Evolutionary conservation across 805 yeast genomes (phyloP), one percentile per base, ranked within the genome.

Genomic region (Myxozyma vanderwaltii): DNA sequence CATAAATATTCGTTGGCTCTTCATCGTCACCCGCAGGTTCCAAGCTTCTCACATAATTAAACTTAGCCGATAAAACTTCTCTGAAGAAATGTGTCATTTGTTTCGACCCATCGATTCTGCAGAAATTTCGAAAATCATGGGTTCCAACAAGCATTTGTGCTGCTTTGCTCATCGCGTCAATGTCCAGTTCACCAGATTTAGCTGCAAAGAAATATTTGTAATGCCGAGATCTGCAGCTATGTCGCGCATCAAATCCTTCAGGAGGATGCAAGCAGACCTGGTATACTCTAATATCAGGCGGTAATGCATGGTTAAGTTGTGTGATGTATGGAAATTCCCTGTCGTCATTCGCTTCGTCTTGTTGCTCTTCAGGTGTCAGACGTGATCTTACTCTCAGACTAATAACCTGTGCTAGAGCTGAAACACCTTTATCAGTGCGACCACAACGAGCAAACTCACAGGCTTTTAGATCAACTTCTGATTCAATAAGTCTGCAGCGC

Each of bases 391-490:
- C 85, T 15, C 77, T 74, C 39, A 94, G 74, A 0, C 96, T 86
- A 4, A 94, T 86, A 1, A 94, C 98, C 73, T 94, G 99, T 64
- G 89, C 88, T 86, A 94, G 82, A 0, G 99, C 99, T 75, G 96
- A 89, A 13, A 92, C 98, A n/a, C 97, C 98, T 65, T 83, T 84
- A 69, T 92, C 98, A 0, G 98, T 92, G 68, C 98, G 79, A 0
- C 98, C 98, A 75, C 98, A 94, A 63, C 97, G 77, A 65, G 95
- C 87, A 71, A 91, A 91, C 13, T 81, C 79, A 69, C 86, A 88
- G 1, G 82, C 84, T 6, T 75, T 75, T 0, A 90, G 86, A 21
- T 82, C 85, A 23, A 47, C 48, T 17, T 56, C 66, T n/a, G 50
- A 80, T 67, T 1, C 83, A 10, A 94, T 83, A 61, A 94, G 72